Base-by-base conservation (phyloP, 1,139 yeast species). In the Oligophagozyma castellii region DNA sequence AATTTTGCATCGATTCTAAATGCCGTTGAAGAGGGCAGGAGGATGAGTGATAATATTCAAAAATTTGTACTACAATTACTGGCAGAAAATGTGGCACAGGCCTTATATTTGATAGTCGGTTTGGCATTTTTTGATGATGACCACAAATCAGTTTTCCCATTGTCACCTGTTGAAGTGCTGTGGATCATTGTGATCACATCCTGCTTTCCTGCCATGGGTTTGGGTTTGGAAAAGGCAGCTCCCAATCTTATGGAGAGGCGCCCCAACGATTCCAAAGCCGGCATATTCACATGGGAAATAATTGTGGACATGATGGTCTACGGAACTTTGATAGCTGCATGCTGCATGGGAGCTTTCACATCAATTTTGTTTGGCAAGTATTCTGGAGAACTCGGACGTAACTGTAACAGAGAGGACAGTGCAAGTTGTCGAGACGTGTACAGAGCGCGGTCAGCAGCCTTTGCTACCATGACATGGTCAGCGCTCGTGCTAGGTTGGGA, bases 131-230 rank as follows among this genome's bases (percentile, higher is more conserved):
- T 8, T 57, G 86, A 42, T 71, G 78, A 52, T 73, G 83, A 32
- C 59, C 81, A 40, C 84, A 93, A 34, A 79, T 49, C 55, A 4
- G 53, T 49, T 7, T 40, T 84, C 48, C 98, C 99, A 6, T 65
- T 89, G 42, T 86, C 92, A 46, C 95, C 99, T 14, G 92, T 89
- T 92, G 96, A 89, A 61, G 92, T 92, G 40, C 62, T 89, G 46
- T 89, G 98, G 96, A 84, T 89, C 51, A 89, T 89, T 53, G 92
- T 89, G 31, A 68, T 89, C 38, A 89, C 92, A 89, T 96, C 92
- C 53, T 96, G 98, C 3, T 96, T 96, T 21, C 99, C 99, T 3
- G 98, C 98, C 0, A 96, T 89, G 61, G 83, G 95, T 1, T 64
- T 89, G 29, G 98, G 98, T 35, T 94, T 89, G 22, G 99, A 89